Evolutionary conservation across 805 yeast species (phyloP), one percentile per base, ranked within the genome.

Genomic region (Zygosaccharomyces pseudorouxii): DNA sequence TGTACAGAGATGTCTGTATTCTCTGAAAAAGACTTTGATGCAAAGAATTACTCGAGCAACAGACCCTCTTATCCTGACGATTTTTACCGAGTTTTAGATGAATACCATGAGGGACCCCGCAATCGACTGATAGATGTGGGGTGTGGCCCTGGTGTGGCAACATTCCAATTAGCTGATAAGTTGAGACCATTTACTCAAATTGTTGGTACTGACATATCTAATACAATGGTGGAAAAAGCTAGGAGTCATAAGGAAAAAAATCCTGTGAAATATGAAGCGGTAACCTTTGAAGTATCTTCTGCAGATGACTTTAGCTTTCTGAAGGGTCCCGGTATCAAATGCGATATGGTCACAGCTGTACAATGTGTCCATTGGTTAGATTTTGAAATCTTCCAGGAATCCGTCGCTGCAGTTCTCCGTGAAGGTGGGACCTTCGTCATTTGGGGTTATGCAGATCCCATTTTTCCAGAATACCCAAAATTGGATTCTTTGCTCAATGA

Each of bases 331-430:
- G 36, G 18, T 18, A 53, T 54, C 8, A 64, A 48, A 0, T 44
- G 49, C 11, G 95, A 85, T 60, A 51, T 88, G 56, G 71, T 88
- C 10, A 77, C 89, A 2, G 86, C 83, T 12, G 95, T 90, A 0
- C 89, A 89, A 62, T 84, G 89, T 49, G 80, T 77, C n/a, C 97
- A 89, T 67, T 89, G 96, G 96, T 77, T 87, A 49, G 74, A 83
- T 49, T 82, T 78, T 50, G 69, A 70, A 0, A 54, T 55, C 22
- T 83, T 82, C 60, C 81, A 80, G 59, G 56, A 64, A 5, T 80
- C 78, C 49, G 72, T 77, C 2, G 65, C 70, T n/a, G 58, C 78
- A 5, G 68, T 79, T 12, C 70, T 88, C 50, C 76, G 75, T 45
- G 74, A 78, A 1, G 71, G 73, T 18, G 95, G 93, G 1, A 82